Evolutionary conservation across 1,284 basidiomycete species (phyloP), one percentile per base, ranked within the genome.

Genomic region (Chalciporus sp.): DNA sequence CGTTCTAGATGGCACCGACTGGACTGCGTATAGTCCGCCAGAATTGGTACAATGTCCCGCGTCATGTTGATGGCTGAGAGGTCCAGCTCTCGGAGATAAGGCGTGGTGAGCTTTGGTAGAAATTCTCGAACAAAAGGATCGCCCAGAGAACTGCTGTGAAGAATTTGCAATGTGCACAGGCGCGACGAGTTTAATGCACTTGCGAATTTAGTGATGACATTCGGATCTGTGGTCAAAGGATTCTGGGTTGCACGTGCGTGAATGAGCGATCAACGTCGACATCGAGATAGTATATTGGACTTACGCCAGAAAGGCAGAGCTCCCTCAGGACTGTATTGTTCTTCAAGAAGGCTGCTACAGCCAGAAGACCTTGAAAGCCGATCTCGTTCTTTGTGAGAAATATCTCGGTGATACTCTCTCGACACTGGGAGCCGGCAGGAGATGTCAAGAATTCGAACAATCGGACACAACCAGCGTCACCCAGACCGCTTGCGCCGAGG

Each of bases 291-390:
- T 71, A 70, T 14, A 16, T 27, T 9, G 27, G 9, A 59, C 82
- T 65, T 60, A 88, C 86, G 50, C 82, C 79, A 62, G 83, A 82
- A 28, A 88, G 69, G 58, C 78, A 80, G 9, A 89, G 63, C 44
- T 77, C 76, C 59, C 73, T 75, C 35, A 88, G 60, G 23, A 68
- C 59, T 1, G 57, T 61, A 61, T 85, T 86, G 12, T 70, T 71
- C 47, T 69, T 68, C 40, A 88, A 56, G 62, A 84, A 87, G 45
- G 73, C 63, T 4, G 77, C 65, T 46, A 88, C 78, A 19, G 81
- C 78, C 39, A 72, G 64, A 11, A 89, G 75, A 7, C 84, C 84
- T 40, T 65, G 65, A 60, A 84, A 76, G 12, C 83, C 79, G 37
- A 89, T 82, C 5, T 65, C 64, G 58, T 85, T 86, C 7, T 75